A percentile compares a stretch with the other conserved stretches of the same genome.
phyloP scores from a whole-genome alignment of 805 yeast genomes.

The Schwanniomyces vanrijiae region DNA sequence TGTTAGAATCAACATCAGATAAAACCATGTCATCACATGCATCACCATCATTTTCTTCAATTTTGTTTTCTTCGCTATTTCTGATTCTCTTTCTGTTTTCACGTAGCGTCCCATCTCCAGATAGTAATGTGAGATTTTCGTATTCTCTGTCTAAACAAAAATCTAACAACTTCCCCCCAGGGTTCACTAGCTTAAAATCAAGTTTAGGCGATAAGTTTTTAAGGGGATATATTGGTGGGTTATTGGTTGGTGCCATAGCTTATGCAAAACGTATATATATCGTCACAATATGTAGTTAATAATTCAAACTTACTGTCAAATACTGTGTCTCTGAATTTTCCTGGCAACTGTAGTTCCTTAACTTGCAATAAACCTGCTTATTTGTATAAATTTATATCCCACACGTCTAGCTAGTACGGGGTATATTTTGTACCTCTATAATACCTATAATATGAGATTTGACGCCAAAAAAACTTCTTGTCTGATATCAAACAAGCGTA shows the following conservation, averaged over 20 bases:
- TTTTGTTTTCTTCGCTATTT: constrained; percentile 13
- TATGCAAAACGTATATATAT: not conserved
- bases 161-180: constrained; percentile 31
- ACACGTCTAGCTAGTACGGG: not conserved
- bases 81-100: constrained; percentile 27
- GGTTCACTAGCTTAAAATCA: constrained; percentile 32
- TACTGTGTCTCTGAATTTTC: not conserved
- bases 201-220: constrained; percentile 24
- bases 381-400: not conserved
- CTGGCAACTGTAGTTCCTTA: not conserved
- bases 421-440: not conserved
- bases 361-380: not conserved
- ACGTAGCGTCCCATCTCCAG: constrained; percentile 14
- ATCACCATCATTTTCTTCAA: constrained; percentile 16
- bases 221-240: constrained; percentile 36
- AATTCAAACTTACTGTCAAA: not conserved
- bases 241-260: constrained; percentile 10
- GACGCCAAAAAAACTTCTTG: not conserved
- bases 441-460: not conserved
- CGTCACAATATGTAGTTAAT: not conserved
- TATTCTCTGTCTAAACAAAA: constrained; percentile 30
- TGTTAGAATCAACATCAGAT: constrained; percentile 32
- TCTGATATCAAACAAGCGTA: not conserved
- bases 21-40: constrained; percentile 35
- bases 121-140: constrained; percentile 22